Conservation (phyloP, 129 eudicot genomes). For the Escallonia herrerae region DNA sequence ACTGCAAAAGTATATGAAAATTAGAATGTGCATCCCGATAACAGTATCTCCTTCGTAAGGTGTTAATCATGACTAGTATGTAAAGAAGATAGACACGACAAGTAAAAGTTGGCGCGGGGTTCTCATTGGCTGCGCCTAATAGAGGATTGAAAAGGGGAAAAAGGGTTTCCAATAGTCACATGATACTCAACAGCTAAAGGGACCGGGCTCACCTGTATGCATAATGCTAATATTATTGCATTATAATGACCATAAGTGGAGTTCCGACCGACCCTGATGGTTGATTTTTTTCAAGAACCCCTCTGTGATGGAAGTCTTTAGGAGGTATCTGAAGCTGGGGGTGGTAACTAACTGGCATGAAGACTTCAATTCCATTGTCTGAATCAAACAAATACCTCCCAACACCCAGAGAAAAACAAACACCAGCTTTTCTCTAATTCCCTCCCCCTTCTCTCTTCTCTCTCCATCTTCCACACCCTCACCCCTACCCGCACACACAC, state of each 20-base stretch:
- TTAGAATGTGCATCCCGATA: too few species aligned
- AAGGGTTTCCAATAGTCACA: conserved; percentile 12
- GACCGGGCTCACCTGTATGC: conserved; percentile 15
- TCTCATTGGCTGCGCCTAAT: too few species aligned
- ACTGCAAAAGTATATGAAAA: too few species aligned
- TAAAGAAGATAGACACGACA: too few species aligned
- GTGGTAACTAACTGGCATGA: neutral
- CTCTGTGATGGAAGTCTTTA: neutral
- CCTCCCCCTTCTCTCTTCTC: conserved; percentile 11
- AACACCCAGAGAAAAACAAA: conserved; percentile 18
- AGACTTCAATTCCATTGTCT: conserved; percentile 35
- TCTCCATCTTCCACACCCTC: neutral
- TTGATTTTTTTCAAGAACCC: conserved; percentile 10
- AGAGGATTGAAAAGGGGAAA: neutral
- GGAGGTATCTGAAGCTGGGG: neutral
- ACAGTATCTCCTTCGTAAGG: too few species aligned
- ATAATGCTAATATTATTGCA: conserved; percentile 21
- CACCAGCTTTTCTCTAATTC: conserved; percentile 12
- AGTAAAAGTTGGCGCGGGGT: too few species aligned
- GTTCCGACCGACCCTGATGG: conserved; percentile 3
- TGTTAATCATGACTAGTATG: too few species aligned
- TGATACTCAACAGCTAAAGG: conserved; percentile 22
- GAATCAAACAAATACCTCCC: conserved; percentile 24
- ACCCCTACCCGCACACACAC: too few species aligned
- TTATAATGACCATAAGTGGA: conserved; percentile 18